Evolutionary conservation across 2,329 filamentous ascomycete species (phyloP).

Genomic region (Phyllosticta citribraziliensis): DNA sequence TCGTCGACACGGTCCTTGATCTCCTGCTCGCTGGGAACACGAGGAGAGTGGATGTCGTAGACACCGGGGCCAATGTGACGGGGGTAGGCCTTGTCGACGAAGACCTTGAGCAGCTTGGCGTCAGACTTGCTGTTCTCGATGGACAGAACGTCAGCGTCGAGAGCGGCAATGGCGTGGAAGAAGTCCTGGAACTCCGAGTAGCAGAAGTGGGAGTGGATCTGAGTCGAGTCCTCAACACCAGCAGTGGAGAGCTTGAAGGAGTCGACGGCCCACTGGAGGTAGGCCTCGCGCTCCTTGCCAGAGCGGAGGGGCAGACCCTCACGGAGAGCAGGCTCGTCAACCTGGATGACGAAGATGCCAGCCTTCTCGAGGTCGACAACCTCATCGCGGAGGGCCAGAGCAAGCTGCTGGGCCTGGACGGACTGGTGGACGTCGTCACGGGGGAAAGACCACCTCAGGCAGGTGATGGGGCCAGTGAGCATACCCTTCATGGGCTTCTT

Average conservation of each 20-base stretch:
- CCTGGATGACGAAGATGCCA: slow-evolving; percentile 95
- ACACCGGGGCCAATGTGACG: slow-evolving; percentile 98
- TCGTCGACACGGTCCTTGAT: slow-evolving; percentile 96
- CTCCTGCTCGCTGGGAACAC: slow-evolving; percentile 94
- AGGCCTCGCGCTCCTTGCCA: slow-evolving; percentile 90
- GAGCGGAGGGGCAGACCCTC: slow-evolving; percentile 96
- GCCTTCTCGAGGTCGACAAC: slow-evolving; percentile 96
- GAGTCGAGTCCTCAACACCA: slow-evolving; percentile 87
- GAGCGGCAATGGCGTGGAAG: slow-evolving; percentile 98
- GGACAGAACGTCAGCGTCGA: slow-evolving; percentile 95
- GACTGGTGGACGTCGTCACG: slow-evolving; percentile 99
- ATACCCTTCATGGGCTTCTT: slow-evolving; percentile 99
- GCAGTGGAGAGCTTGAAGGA: slow-evolving; percentile 94
- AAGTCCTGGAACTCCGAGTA: slow-evolving; percentile 99
- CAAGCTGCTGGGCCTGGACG: slow-evolving; percentile 96
- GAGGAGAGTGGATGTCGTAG: slow-evolving; percentile 99
- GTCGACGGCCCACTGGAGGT: slow-evolving; percentile 95
- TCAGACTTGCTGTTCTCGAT: slow-evolving; percentile 99
- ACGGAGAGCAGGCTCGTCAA: slow-evolving; percentile 97
- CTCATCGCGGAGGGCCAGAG: slow-evolving; percentile 95
- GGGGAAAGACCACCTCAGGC: slow-evolving; percentile 98
- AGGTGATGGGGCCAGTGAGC: slow-evolving; percentile 98
- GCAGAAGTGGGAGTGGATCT: slow-evolving; percentile 99
- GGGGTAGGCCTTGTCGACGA: slow-evolving; percentile 93
- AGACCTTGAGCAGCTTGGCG: slow-evolving; percentile 97